These are phyloP conservation scores for Murraya koenigii DNA, from an alignment of 345 rosid species.

Conservation along the genomic window DNA sequence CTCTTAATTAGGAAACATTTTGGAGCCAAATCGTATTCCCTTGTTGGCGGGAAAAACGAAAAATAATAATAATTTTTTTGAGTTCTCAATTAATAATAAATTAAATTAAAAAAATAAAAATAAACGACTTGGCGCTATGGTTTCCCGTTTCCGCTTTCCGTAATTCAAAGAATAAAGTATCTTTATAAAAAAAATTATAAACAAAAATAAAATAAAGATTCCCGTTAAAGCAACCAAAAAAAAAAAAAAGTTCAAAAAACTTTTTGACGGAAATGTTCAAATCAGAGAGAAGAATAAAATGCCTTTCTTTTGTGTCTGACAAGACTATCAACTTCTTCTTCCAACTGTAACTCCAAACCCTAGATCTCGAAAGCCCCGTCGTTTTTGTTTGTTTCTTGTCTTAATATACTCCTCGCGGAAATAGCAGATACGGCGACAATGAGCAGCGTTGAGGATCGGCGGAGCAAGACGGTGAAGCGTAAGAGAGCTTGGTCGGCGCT, in stretches of 20 bases:
- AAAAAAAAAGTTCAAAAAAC: not conserved
- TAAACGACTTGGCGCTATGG: too few relatives aligned
- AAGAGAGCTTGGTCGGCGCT: slow-evolving; percentile 43
- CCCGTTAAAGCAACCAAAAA: not conserved
- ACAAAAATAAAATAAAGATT: not conserved
- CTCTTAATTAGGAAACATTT: not conserved
- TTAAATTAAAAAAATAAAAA: too few relatives aligned
- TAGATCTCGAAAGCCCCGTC: not conserved
- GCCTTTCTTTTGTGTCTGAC: not conserved
- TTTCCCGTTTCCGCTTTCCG: too few relatives aligned
- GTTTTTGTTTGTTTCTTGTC: not conserved
- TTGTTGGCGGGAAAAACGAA: slow-evolving; percentile 1
- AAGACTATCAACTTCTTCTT: not conserved
- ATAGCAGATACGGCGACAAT: slow-evolving; percentile 22
- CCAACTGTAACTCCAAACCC: slow-evolving; percentile 1
- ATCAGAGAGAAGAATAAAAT: not conserved
- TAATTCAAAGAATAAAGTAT: too few relatives aligned
- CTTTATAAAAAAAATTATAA: too few relatives aligned
- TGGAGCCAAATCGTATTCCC: not conserved
- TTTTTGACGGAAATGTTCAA: not conserved
- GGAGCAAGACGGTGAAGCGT: slow-evolving; percentile 47
- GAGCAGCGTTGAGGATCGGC: slow-evolving; percentile 21
- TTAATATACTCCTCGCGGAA: not conserved
- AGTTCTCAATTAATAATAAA: too few relatives aligned
- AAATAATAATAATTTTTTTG: too few relatives aligned